Evolutionary conservation across 2,329 filamentous ascomycete species (phyloP).

Genomic region (Didymella arachidicola): DNA sequence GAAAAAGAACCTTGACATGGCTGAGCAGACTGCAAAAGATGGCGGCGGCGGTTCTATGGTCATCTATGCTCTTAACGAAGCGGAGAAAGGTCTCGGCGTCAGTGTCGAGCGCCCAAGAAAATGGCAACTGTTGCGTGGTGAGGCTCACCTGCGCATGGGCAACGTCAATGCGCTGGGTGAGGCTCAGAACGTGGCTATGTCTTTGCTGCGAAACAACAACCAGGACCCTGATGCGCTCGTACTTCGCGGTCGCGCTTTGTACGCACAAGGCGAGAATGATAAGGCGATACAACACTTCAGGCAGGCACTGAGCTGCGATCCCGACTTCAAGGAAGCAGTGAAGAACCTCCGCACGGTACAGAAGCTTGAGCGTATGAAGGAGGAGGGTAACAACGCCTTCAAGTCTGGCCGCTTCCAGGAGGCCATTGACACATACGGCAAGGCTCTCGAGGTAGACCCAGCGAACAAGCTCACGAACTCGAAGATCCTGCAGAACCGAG

Average conservation of each 20-base stretch:
- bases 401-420: conserved; percentile 81
- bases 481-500: conserved; percentile 93
- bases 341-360: conserved; percentile 90
- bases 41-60: conserved; percentile 90
- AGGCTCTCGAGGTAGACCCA: conserved; percentile 85
- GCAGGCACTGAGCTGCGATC: conserved; percentile 87
- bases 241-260: conserved; percentile 84
- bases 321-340: conserved; percentile 86
- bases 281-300: conserved; percentile 93
- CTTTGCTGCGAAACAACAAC: conserved; percentile 81
- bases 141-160: conserved; percentile 92
- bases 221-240: conserved; percentile 94
- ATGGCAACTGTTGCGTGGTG: conserved; percentile 91
- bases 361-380: conserved; percentile 91
- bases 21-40: conserved; percentile 76
- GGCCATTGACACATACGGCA: conserved; percentile 84
- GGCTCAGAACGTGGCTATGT: conserved; percentile 91
- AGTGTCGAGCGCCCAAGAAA: conserved; percentile 84
- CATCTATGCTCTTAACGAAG: conserved; percentile 88
- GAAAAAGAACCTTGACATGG: conserved; percentile 80
- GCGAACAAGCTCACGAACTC: conserved; percentile 90
- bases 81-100: conserved; percentile 78
- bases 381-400: conserved; percentile 89
- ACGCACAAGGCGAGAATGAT: conserved; percentile 91
- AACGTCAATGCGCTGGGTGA: conserved; percentile 88